A percentile compares a stretch with the other conserved stretches of the same genome.
Evolutionary conservation across 2,329 filamentous ascomycete genomes (phyloP).

Genomic region (Aspergillus eucalypticola): DNA sequence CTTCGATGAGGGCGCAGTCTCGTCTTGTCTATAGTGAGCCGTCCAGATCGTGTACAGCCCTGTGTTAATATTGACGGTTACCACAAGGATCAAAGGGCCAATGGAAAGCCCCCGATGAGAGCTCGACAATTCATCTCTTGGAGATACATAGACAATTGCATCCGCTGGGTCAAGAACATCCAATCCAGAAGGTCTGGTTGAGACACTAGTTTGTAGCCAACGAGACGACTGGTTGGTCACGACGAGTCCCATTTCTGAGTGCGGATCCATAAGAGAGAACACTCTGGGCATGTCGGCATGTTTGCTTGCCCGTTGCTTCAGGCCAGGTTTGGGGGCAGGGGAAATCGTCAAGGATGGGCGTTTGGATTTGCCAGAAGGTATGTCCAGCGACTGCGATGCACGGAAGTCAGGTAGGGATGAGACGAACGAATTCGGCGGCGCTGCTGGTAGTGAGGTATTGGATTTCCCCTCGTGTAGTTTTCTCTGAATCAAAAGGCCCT

Average conservation of each 20-base stretch:
- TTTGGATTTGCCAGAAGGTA: conserved; percentile 36
- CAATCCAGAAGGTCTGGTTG: conserved; percentile 33
- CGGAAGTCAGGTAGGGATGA: conserved; percentile 60
- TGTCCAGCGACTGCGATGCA: conserved; percentile 37
- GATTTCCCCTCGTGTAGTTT: conserved; percentile 55
- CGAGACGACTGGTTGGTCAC: conserved; percentile 56
- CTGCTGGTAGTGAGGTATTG: conserved; percentile 43
- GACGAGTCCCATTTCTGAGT: conserved; percentile 81
- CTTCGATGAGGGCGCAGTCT: conserved; percentile 49
- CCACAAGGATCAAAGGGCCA: conserved; percentile 67
- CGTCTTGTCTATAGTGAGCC: conserved; percentile 71
- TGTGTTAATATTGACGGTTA: conserved; percentile 77
- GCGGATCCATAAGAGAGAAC: conserved; percentile 80
- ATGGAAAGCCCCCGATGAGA: conserved; percentile 36
- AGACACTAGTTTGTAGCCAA: conserved; percentile 30
- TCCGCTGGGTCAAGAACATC: conserved; percentile 73
- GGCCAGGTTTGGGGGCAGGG: conserved; percentile 55
- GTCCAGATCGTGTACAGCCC: conserved; percentile 84
- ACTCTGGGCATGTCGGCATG: conserved; percentile 60
- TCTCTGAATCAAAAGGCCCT: conserved; percentile 82
- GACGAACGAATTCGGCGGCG: conserved; percentile 81
- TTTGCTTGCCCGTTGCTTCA: conserved; percentile 60
- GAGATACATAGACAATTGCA: conserved; percentile 80
- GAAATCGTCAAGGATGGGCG: conserved; percentile 52
- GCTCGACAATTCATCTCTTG: conserved; percentile 53